A percentile compares a stretch with the other conserved stretches of the same genome.
These are phyloP conservation scores for Plenodomus tracheiphilus DNA, from an alignment of 2,329 filamentous ascomycete genomes.

Conservation along the genomic window DNA sequence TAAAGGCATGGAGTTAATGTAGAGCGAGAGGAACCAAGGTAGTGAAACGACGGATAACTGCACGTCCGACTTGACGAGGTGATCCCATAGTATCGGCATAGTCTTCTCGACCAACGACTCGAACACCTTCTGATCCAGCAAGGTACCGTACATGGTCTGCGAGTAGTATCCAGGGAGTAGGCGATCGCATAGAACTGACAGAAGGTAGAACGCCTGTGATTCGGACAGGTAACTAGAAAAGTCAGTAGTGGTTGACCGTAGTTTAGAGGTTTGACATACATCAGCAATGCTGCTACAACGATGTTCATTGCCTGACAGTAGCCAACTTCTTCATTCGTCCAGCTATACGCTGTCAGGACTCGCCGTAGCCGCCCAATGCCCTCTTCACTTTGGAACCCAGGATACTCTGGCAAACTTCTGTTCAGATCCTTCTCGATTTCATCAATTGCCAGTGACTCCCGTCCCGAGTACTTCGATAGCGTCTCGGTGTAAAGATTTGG, in stretches of 20 bases:
- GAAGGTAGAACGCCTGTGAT: constrained; percentile 89
- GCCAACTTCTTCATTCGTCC: constrained; percentile 92
- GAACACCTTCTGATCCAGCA: constrained; percentile 96
- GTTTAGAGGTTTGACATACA: constrained; percentile 55
- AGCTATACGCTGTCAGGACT: constrained; percentile 95
- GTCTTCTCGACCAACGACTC: constrained; percentile 98
- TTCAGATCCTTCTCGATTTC: constrained; percentile 99
- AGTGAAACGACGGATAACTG: constrained; percentile 96
- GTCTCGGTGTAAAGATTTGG: constrained; percentile 85
- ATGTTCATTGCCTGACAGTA: constrained; percentile 99
- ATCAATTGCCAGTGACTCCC: constrained; percentile 92
- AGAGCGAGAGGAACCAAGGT: constrained; percentile 96
- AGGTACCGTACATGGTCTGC: constrained; percentile 97
- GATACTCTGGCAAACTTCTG: constrained; percentile 93
- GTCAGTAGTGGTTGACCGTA: constrained; percentile 28
- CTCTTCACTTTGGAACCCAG: constrained; percentile 94
- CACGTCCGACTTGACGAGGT: constrained; percentile 94
- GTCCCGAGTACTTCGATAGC: constrained; percentile 77
- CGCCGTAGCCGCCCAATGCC: constrained; percentile 87
- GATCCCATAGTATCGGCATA: constrained; percentile 98
- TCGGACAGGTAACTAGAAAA: constrained; percentile 83
- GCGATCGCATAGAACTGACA: constrained; percentile 89
- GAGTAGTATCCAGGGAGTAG: constrained; percentile 97
- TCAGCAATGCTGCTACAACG: constrained; percentile 93
- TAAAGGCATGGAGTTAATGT: constrained; percentile 99